Percentiles rank a stretch among this genome's conserved stretches.
Conservation (phyloP, 768 basidiomycete species). For the Pseudohyphozyma bogoriensis region DNA sequence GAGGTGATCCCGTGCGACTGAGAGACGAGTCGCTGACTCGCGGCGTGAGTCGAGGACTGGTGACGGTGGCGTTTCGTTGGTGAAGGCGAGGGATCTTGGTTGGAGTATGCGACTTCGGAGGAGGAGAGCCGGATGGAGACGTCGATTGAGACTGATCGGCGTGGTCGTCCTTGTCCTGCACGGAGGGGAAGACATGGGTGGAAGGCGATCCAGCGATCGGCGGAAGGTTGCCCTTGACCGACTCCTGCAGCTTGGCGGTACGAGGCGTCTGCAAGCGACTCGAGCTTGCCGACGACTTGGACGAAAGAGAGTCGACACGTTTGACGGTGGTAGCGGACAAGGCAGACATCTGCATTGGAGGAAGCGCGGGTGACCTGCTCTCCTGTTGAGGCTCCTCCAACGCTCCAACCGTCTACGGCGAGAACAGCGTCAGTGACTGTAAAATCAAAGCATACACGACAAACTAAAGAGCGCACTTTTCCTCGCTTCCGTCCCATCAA, state of each 20-base stretch:
- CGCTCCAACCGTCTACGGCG: slow-evolving; percentile 9
- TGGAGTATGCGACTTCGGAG: slow-evolving; percentile 60
- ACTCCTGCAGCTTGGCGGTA: slow-evolving; percentile 20
- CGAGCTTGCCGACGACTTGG: background rate
- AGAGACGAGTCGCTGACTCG: background rate
- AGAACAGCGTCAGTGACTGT: background rate
- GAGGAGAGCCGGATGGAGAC: slow-evolving; percentile 11
- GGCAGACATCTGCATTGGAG: slow-evolving; percentile 83
- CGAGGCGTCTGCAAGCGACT: slow-evolving; percentile 11
- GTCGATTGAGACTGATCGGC: background rate
- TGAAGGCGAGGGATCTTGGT: slow-evolving; percentile 85
- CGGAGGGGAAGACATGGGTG: slow-evolving; percentile 2
- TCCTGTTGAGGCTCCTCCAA: slow-evolving; percentile 57
- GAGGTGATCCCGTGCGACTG: background rate
- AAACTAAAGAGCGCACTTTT: slow-evolving; percentile 51
- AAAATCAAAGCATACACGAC: slow-evolving; percentile 1
- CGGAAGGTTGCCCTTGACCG: slow-evolving; percentile 49
- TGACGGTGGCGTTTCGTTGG: background rate
- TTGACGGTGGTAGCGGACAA: slow-evolving; percentile 70
- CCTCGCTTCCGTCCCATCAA: slow-evolving; percentile 81
- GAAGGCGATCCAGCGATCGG: slow-evolving; percentile 93
- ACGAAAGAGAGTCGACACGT: slow-evolving; percentile 63
- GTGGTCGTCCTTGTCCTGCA: background rate
- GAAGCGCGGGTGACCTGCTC: slow-evolving; percentile 52
- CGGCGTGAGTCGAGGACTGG: background rate